phyloP scores from a whole-genome alignment of 495 filamentous ascomycete genomes.

The Sphaerosporella brunnea region DNA sequence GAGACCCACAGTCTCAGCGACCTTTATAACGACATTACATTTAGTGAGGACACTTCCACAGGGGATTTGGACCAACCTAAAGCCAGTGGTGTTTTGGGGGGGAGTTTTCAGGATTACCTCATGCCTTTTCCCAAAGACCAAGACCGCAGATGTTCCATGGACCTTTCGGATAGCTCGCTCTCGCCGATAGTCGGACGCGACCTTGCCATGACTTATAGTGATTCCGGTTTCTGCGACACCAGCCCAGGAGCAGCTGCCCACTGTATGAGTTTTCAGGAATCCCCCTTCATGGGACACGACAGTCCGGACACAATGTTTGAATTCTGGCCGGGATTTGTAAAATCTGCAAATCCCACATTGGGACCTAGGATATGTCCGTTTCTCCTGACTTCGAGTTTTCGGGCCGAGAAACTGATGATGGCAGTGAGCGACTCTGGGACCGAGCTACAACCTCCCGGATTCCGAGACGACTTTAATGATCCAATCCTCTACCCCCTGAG shows the following conservation, averaged over 20 bases:
- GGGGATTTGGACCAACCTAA: not conserved
- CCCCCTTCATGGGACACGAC: not conserved
- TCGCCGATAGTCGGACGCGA: not conserved
- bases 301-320: not conserved
- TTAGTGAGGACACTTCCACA: not conserved
- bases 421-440: not conserved
- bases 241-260: not conserved
- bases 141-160: too few species aligned
- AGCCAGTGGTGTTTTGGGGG: not conserved
- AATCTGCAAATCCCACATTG: not conserved
- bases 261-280: not conserved
- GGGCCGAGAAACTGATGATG: not conserved
- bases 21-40: not conserved
- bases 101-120: too few species aligned
- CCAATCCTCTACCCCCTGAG: too few species aligned
- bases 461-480: too few species aligned
- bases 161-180: not conserved
- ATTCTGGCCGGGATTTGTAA: not conserved
- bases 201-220: not conserved
- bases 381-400: not conserved
- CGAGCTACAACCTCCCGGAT: too few species aligned
- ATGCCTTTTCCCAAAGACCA: too few species aligned
- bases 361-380: not conserved
- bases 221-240: not conserved
- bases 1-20: not conserved